Evolutionary conservation across 1,284 basidiomycete genomes (phyloP).

Genomic region (Mrakiaceae sp.): DNA sequence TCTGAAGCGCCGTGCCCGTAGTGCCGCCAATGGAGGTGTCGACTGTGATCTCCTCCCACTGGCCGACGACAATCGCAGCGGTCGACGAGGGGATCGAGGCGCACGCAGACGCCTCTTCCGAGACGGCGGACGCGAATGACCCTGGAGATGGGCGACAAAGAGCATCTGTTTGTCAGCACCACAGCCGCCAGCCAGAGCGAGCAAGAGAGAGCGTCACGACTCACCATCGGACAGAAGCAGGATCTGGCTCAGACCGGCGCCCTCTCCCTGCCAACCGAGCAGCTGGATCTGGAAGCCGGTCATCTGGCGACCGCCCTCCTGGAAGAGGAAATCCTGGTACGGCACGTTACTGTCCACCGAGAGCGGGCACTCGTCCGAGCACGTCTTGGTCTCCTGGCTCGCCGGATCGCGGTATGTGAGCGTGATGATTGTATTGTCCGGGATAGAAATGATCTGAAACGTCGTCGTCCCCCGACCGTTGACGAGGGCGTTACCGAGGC

Average conservation of each 20-base stretch:
- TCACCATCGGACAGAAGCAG: constrained; percentile 78
- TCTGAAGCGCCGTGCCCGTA: constrained; percentile 58
- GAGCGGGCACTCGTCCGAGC: constrained; percentile 58
- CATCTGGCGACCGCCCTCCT: constrained; percentile 50
- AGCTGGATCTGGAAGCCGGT: constrained; percentile 62
- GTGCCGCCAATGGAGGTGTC: constrained; percentile 69
- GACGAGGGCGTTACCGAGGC: constrained; percentile 82
- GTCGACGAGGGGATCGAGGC: constrained; percentile 53
- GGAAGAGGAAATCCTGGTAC: constrained; percentile 54
- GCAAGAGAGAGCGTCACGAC: constrained; percentile 7
- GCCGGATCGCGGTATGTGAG: constrained; percentile 65
- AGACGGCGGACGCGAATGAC: constrained; percentile 63
- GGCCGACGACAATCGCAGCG: constrained; percentile 41
- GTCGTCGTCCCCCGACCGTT: constrained; percentile 64
- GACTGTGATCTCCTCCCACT: constrained; percentile 54
- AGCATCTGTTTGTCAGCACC: background rate
- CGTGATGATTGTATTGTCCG: constrained; percentile 70
- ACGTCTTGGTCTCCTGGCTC: constrained; percentile 60
- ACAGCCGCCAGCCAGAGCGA: background rate
- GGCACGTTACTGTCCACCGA: constrained; percentile 57
- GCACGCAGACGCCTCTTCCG: constrained; percentile 55
- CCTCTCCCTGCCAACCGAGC: constrained; percentile 59
- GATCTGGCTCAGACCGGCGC: constrained; percentile 73
- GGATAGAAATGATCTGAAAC: constrained; percentile 79
- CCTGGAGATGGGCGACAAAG: constrained; percentile 19